Percentiles rank a stretch among this genome's conserved stretches.
phyloP scores from a whole-genome alignment of 1,284 basidiomycete genomes.

The Ceratorhiza oryzae-sativae region DNA sequence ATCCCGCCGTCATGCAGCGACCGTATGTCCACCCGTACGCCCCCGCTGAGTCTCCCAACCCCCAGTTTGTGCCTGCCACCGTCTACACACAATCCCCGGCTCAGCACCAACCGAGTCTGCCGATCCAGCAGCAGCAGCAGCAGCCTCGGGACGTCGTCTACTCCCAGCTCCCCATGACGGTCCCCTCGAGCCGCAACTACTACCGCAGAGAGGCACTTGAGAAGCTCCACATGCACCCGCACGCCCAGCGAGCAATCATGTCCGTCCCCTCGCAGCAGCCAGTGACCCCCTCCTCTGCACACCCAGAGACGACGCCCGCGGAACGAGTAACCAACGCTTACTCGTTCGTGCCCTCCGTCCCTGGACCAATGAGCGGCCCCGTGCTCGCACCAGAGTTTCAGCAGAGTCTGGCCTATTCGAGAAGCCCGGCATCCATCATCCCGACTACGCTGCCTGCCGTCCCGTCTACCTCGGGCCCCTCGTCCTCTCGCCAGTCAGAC shows the following conservation, averaged over 20 bases:
- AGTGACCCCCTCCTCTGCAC: background rate
- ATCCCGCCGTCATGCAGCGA: conserved; percentile 8
- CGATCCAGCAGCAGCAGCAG: background rate
- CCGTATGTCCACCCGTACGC: conserved; percentile 13
- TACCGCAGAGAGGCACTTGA: conserved; percentile 19
- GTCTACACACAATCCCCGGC: conserved; percentile 9
- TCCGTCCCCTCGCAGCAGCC: conserved; percentile 26
- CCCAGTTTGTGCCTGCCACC: background rate
- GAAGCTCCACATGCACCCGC: conserved; percentile 22
- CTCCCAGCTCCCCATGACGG: background rate
- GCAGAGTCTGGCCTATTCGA: conserved; percentile 30
- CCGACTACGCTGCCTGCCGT: conserved; percentile 27
- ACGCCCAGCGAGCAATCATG: conserved; percentile 26
- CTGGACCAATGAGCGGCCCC: conserved; percentile 22
- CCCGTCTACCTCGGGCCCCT: conserved; percentile 27
- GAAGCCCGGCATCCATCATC: conserved; percentile 21
- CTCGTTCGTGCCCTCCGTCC: conserved; percentile 26
- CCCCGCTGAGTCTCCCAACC: background rate
- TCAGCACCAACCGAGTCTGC: background rate
- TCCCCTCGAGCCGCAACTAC: background rate
- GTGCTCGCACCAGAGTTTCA: conserved; percentile 26
- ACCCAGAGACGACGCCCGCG: background rate
- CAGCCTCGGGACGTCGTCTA: background rate
- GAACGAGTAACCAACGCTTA: conserved; percentile 14
- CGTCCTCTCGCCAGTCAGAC: conserved; percentile 29